Conservation (phyloP, 2,329 filamentous ascomycete species). For the Epichloe aotearoae region DNA sequence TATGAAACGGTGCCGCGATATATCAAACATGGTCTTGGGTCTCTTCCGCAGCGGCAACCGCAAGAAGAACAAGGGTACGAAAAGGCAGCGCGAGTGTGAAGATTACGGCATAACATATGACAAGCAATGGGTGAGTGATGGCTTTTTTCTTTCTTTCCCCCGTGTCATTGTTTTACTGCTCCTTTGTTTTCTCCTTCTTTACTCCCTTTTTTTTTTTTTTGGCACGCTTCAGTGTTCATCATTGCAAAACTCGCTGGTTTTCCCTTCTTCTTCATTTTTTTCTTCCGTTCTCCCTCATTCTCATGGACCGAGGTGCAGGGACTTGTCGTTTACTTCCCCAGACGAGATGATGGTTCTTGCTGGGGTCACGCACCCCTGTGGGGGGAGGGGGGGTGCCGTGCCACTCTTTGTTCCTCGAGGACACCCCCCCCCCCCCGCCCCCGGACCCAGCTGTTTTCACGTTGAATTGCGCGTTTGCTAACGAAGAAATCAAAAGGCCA, state of each 20-base stretch:
- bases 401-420: too few species aligned
- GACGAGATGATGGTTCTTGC: too few species aligned
- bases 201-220: not conserved
- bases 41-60: not conserved
- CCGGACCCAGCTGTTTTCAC: not conserved
- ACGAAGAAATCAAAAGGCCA: conserved; percentile 33
- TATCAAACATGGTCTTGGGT: not conserved
- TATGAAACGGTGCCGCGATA: too few species aligned
- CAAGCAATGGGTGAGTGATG: conserved; percentile 35
- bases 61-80: not conserved
- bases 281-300: not conserved
- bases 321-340: too few species aligned
- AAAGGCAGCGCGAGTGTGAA: conserved; percentile 8
- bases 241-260: not conserved
- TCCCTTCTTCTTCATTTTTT: not conserved
- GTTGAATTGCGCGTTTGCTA: not conserved
- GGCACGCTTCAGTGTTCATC: too few species aligned
- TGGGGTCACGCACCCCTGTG: too few species aligned
- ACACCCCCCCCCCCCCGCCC: too few species aligned
- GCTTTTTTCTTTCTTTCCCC: conserved; percentile 4
- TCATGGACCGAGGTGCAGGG: not conserved
- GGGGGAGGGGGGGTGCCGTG: too few species aligned
- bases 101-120: conserved; percentile 16
- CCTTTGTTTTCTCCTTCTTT: not conserved
- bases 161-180: not conserved